A percentile compares a stretch with the other conserved stretches of the same genome.
These are phyloP conservation scores for Taiozyma sp. DNA, from an alignment of 1,139 yeast genomes.

Conservation along the genomic window DNA sequence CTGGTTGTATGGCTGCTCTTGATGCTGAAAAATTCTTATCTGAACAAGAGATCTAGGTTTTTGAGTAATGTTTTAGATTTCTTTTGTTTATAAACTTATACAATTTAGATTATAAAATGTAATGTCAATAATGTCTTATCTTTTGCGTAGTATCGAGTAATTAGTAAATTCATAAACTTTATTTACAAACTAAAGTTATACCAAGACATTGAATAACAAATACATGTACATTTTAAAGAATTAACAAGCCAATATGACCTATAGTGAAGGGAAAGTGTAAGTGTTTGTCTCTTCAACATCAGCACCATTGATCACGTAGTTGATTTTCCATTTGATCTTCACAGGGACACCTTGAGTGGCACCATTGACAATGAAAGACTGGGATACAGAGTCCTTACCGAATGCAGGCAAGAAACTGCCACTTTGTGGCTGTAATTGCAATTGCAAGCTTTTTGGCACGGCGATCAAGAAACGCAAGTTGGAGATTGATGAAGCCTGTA, in stretches of 20 bases:
- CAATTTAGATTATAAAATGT: not conserved
- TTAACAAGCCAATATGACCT: not conserved
- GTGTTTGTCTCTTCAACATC: conserved; percentile 56
- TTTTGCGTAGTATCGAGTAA: not conserved
- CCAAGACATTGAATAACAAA: not conserved
- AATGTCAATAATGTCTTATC: not conserved
- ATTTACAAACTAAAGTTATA: too few relatives aligned
- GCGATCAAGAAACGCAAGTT: conserved; percentile 72
- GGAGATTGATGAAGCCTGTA: conserved; percentile 40
- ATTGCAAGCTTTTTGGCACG: conserved; percentile 68
- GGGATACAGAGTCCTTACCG: conserved; percentile 52
- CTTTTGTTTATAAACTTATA: not conserved
- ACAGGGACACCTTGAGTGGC: conserved; percentile 37
- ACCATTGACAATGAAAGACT: conserved; percentile 55
- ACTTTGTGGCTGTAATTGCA: conserved; percentile 69
- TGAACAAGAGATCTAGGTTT: conserved; percentile 44
- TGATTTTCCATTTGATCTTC: conserved; percentile 80
- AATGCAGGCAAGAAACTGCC: conserved; percentile 49
- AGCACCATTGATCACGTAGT: conserved; percentile 46
- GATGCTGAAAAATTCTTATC: conserved; percentile 86
- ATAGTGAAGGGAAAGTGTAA: conserved; percentile 29
- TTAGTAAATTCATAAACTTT: too few relatives aligned
- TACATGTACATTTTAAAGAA: not conserved
- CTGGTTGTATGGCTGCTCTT: conserved; percentile 99
- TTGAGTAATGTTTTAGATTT: not conserved